These are phyloP conservation scores for Macroventuria anomochaeta DNA, from an alignment of 2,329 filamentous ascomycete species.

Conservation along the genomic window DNA sequence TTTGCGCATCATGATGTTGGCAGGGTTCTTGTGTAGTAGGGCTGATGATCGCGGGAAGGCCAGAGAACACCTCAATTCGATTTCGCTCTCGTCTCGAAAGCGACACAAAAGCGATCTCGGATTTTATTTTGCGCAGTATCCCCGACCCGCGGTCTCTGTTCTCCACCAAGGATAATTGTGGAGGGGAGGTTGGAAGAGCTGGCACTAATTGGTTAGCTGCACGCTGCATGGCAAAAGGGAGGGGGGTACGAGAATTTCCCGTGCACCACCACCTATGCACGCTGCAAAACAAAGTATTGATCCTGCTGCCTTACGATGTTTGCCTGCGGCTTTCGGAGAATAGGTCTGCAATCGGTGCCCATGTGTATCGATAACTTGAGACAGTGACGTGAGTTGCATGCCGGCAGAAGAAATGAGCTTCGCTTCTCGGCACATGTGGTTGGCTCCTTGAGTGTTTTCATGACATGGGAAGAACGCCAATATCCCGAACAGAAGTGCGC, in stretches of 20 bases:
- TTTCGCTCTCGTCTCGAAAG: conserved; percentile 3
- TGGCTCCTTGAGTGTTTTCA: conserved; percentile 8
- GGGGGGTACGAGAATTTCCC: conserved; percentile 18
- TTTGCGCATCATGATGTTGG: conserved; percentile 14
- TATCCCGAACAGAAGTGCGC: conserved; percentile 1
- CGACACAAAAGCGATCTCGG: conserved; percentile 12
- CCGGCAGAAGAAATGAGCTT: conserved; percentile 15
- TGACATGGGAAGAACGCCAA: conserved; percentile 10
- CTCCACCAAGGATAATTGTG: conserved; percentile 8
- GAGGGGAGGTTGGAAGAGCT: conserved; percentile 18
- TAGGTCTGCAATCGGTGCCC: background rate
- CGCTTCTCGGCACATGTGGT: conserved; percentile 20
- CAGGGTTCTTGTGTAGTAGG: conserved; percentile 17
- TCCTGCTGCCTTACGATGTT: conserved; percentile 2
- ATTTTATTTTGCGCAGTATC: conserved; percentile 6
- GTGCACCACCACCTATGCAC: conserved; percentile 1
- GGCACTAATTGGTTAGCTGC: conserved; percentile 7
- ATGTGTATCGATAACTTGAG: conserved; percentile 7
- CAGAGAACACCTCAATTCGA: background rate
- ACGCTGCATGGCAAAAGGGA: conserved; percentile 11
- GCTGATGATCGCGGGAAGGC: conserved; percentile 14
- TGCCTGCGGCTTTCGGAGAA: conserved; percentile 4
- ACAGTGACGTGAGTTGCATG: conserved; percentile 16
- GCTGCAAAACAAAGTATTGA: conserved; percentile 14
- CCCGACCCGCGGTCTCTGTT: conserved; percentile 3